A percentile compares a stretch with the other conserved stretches of the same genome.
These are phyloP conservation scores for Blastomyces gilchristii DNA, from an alignment of 2,329 filamentous ascomycete species.

Conservation along the genomic window DNA sequence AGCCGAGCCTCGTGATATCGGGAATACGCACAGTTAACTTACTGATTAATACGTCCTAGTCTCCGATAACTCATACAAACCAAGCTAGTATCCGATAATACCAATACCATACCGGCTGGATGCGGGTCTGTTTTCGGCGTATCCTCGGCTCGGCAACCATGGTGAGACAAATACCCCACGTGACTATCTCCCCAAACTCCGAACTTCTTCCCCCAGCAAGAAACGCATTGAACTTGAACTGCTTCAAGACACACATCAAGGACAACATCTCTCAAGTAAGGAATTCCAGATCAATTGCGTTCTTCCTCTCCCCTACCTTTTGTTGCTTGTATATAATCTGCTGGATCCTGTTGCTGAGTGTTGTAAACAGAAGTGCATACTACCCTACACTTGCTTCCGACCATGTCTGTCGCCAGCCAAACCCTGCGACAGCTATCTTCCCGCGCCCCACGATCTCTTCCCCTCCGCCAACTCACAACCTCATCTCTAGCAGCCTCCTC, in stretches of 20 bases:
- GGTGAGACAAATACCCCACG: background rate
- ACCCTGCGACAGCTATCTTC: constrained; percentile 35
- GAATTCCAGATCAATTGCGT: background rate
- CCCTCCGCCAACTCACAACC: constrained; percentile 33
- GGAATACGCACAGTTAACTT: background rate
- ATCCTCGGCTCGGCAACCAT: constrained; percentile 2
- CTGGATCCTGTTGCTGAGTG: constrained; percentile 1
- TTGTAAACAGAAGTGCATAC: background rate
- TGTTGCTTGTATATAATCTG: background rate
- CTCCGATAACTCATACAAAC: background rate
- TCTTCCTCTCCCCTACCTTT: background rate
- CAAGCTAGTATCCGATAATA: background rate
- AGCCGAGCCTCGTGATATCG: constrained; percentile 1
- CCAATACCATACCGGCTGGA: background rate
- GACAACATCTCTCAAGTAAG: background rate
- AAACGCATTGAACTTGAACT: background rate
- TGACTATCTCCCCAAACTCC: background rate
- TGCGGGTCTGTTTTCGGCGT: background rate
- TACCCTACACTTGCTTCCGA: constrained; percentile 3
- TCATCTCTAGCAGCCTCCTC: constrained; percentile 34
- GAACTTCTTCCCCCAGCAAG: background rate
- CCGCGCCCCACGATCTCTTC: constrained; percentile 32
- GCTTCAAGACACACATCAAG: background rate
- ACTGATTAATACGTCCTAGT: background rate
- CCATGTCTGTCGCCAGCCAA: constrained; percentile 33